Percentiles rank a stretch among this genome's conserved stretches.
phyloP scores from a whole-genome alignment of 495 filamentous ascomycete species.

The Penicillium cataractarum region DNA sequence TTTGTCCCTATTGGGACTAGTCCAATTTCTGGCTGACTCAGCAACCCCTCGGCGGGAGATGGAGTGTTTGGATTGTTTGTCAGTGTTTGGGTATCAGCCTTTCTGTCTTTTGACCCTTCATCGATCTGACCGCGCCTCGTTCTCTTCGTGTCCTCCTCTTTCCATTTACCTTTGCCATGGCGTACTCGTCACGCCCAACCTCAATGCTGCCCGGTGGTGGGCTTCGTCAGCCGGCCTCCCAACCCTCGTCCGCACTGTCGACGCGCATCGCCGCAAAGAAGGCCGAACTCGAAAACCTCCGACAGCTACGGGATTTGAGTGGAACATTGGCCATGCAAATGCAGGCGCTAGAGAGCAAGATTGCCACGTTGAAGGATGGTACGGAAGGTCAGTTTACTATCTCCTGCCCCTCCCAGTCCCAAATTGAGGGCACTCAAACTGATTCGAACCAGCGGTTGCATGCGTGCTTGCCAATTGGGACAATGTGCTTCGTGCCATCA shows the following conservation, averaged over 20 bases:
- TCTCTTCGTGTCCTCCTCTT: conserved; percentile 1
- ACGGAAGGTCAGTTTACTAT: conserved; percentile 74
- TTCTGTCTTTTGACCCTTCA: no score
- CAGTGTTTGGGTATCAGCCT: no score
- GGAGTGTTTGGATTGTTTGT: background rate
- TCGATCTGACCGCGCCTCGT: conserved; percentile 8
- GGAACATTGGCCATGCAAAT: conserved; percentile 86
- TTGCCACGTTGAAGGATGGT: conserved; percentile 85
- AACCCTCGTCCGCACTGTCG: conserved; percentile 80
- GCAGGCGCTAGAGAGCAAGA: conserved; percentile 85
- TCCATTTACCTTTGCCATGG: conserved; percentile 42
- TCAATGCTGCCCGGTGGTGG: conserved; percentile 39
- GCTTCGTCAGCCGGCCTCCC: conserved; percentile 50
- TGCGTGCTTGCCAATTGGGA: conserved; percentile 94
- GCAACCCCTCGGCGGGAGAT: conserved; percentile 3
- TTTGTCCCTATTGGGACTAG: conserved; percentile 44
- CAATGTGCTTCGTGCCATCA: conserved; percentile 89
- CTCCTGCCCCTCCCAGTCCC: conserved; percentile 7
- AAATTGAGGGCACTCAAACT: conserved; percentile 7
- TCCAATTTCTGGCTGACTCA: conserved; percentile 27
- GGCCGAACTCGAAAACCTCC: conserved; percentile 86
- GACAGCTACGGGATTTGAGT: conserved; percentile 85
- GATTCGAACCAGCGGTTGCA: conserved; percentile 62
- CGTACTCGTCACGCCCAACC: conserved; percentile 57
- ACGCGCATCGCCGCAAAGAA: conserved; percentile 92